Conservation (phyloP, 805 yeast species). For the Alloascoidea africana region DNA sequence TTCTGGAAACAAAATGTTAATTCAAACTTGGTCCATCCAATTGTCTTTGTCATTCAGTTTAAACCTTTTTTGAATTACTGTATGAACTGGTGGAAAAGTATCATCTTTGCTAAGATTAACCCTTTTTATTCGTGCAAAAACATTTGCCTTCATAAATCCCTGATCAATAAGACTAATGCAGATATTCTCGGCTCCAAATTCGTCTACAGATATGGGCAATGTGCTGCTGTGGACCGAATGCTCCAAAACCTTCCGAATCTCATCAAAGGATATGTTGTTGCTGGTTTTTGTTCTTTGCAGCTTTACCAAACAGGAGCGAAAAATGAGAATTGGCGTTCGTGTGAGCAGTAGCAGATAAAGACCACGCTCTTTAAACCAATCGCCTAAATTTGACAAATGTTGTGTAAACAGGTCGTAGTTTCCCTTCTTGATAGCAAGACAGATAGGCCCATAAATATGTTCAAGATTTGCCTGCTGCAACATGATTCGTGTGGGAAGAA, state of each 20-base stretch:
- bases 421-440: conserved; percentile 26
- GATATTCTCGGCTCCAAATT: conserved; percentile 14
- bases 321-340: conserved; percentile 14
- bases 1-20: too few relatives aligned
- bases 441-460: conserved; percentile 23
- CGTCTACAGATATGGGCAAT: neutral
- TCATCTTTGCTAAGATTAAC: conserved; percentile 10
- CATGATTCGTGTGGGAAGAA: conserved; percentile 24
- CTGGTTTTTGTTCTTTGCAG: neutral
- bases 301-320: conserved; percentile 15
- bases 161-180: conserved; percentile 17
- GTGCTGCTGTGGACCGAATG: neutral
- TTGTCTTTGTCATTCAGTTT: neutral
- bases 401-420: conserved; percentile 21
- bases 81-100: conserved; percentile 11
- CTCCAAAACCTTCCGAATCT: conserved; percentile 6
- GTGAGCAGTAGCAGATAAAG: conserved; percentile 13
- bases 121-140: conserved; percentile 11
- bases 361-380: conserved; percentile 12
- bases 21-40: too few relatives aligned
- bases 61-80: neutral
- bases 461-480: conserved; percentile 13
- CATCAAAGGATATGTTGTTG: conserved; percentile 8
- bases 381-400: conserved; percentile 13
- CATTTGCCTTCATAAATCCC: conserved; percentile 20